Evolutionary conservation across 2,329 filamentous ascomycete species (phyloP).

Genomic region (Fusarium luffae): DNA sequence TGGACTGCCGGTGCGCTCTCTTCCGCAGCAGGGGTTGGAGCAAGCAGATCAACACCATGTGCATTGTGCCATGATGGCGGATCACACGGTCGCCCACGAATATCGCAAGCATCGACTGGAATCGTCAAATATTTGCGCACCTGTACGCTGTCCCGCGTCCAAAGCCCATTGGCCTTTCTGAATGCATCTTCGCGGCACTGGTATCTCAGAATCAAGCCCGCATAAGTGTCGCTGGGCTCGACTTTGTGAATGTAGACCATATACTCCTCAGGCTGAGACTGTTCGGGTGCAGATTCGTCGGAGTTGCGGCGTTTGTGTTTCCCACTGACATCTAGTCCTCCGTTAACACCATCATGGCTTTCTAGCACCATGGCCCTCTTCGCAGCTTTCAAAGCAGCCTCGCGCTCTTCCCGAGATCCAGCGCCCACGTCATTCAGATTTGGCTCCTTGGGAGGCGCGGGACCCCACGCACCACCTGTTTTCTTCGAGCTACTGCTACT

Average conservation of each 20-base stretch:
- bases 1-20: slow-evolving; percentile 45
- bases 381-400: slow-evolving; percentile 65
- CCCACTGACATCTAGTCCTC: slow-evolving; percentile 65
- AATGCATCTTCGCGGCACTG: slow-evolving; percentile 86
- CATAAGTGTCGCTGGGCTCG: slow-evolving; percentile 84
- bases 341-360: slow-evolving; percentile 69
- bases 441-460: slow-evolving; percentile 54
- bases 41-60: slow-evolving; percentile 62
- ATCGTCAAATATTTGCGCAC: slow-evolving; percentile 82
- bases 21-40: slow-evolving; percentile 56
- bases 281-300: slow-evolving; percentile 65
- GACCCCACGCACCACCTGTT: slow-evolving; percentile 58
- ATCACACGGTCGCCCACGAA: slow-evolving; percentile 79
- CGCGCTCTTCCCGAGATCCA: slow-evolving; percentile 64
- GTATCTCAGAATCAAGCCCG: slow-evolving; percentile 90
- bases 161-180: slow-evolving; percentile 89
- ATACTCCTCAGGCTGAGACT: slow-evolving; percentile 76
- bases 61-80: slow-evolving; percentile 57
- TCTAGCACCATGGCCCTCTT: slow-evolving; percentile 70
- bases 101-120: slow-evolving; percentile 88
- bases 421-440: slow-evolving; percentile 62
- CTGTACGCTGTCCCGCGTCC: slow-evolving; percentile 93
- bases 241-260: slow-evolving; percentile 93
- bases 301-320: slow-evolving; percentile 75
- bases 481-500: slow-evolving; percentile 30